Conservation (phyloP, 1,139 yeast genomes). For the Lodderomyces theae region DNA sequence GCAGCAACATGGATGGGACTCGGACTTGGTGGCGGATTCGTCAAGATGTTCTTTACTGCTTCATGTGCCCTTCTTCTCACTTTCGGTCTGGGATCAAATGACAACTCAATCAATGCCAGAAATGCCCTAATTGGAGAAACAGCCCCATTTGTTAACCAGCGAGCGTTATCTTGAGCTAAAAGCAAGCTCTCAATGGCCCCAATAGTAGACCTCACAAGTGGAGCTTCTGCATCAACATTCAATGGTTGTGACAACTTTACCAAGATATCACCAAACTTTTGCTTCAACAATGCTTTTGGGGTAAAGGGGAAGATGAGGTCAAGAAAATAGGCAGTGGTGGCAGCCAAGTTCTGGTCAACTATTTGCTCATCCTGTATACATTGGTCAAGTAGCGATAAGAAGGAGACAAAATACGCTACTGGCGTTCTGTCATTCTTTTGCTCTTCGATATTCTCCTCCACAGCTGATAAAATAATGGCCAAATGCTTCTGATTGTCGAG, state of each 20-base stretch:
- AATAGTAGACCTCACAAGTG: slow-evolving; percentile 75
- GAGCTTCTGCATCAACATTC: slow-evolving; percentile 76
- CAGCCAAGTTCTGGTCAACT: slow-evolving; percentile 60
- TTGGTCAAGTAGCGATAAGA: slow-evolving; percentile 77
- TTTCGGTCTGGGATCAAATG: slow-evolving; percentile 89
- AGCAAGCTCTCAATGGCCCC: slow-evolving; percentile 82
- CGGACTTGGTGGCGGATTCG: slow-evolving; percentile 80
- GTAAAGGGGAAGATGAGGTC: slow-evolving; percentile 78
- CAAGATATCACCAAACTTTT: slow-evolving; percentile 75
- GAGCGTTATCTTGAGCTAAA: slow-evolving; percentile 72
- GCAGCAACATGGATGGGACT: slow-evolving; percentile 71
- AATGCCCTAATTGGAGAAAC: slow-evolving; percentile 82
- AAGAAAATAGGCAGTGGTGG: slow-evolving; percentile 76
- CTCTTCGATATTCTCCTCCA: slow-evolving; percentile 81
- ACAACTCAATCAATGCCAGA: slow-evolving; percentile 73
- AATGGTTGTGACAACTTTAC: slow-evolving; percentile 80
- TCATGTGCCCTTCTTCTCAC: slow-evolving; percentile 95
- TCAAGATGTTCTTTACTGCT: slow-evolving; percentile 61
- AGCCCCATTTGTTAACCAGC: slow-evolving; percentile 60
- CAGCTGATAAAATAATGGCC: slow-evolving; percentile 75
- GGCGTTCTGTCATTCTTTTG: slow-evolving; percentile 61
- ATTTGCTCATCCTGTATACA: slow-evolving; percentile 56
- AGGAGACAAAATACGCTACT: slow-evolving; percentile 80
- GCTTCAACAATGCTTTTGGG: slow-evolving; percentile 63
- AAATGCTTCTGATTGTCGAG: slow-evolving; percentile 78